phyloP scores from a whole-genome alignment of 805 yeast species.

The Monosporozyma aerobia region DNA sequence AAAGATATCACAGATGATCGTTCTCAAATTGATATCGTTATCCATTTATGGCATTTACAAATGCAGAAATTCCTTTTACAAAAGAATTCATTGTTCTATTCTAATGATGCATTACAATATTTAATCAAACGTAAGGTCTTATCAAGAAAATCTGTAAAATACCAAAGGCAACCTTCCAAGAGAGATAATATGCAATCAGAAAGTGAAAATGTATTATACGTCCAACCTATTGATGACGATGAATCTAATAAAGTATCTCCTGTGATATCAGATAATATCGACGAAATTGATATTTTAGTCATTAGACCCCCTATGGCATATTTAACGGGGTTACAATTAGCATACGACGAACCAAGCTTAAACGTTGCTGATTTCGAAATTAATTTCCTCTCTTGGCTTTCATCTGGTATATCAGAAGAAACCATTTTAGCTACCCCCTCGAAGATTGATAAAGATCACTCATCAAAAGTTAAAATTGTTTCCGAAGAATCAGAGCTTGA shows the following conservation, averaged over 20 bases:
- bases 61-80: constrained; percentile 15
- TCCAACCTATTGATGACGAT: neutral
- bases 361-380: constrained; percentile 23
- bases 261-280: constrained; percentile 5
- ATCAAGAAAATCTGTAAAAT: constrained; percentile 6
- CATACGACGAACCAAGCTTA: constrained; percentile 27
- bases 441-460: neutral
- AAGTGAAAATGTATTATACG: neutral
- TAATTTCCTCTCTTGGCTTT: constrained; percentile 17
- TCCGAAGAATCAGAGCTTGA: constrained; percentile 9
- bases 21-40: constrained; percentile 16
- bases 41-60: constrained; percentile 23
- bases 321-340: constrained; percentile 24
- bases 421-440: neutral
- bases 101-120: constrained; percentile 18
- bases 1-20: constrained; percentile 9
- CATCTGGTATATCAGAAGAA: neutral
- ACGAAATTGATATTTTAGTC: constrained; percentile 23
- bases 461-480: constrained; percentile 7
- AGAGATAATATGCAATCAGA: neutral
- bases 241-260: neutral
- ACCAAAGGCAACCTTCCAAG: neutral
- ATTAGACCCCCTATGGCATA: constrained; percentile 16
- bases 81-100: constrained; percentile 21
- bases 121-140: constrained; percentile 15